phyloP scores from a whole-genome alignment of 2,329 filamentous ascomycete genomes.

The Biscogniauxia mediterranea region DNA sequence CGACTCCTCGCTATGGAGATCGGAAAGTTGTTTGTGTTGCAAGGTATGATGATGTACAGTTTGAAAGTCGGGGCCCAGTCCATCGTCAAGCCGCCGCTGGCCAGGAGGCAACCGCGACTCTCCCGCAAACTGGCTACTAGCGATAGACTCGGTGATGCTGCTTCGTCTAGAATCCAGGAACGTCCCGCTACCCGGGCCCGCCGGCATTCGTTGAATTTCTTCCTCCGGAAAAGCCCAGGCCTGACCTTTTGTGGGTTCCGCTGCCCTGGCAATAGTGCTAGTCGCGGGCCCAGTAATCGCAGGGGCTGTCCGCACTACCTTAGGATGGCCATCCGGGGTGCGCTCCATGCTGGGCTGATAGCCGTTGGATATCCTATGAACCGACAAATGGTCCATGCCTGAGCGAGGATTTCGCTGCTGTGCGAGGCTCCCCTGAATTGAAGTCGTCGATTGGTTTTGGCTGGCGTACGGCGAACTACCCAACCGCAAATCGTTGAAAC shows the following conservation, averaged over 20 bases:
- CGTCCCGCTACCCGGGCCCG: conserved; percentile 44
- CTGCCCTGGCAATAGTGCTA: conserved; percentile 65
- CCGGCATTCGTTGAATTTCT: conserved; percentile 54
- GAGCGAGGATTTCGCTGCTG: conserved; percentile 61
- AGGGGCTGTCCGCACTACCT: conserved; percentile 64
- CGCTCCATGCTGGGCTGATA: conserved; percentile 61
- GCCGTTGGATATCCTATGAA: conserved; percentile 63
- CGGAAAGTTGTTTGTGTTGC: conserved; percentile 70
- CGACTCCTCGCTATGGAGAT: conserved; percentile 60
- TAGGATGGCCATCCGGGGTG: conserved; percentile 51
- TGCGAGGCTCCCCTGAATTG: conserved; percentile 68
- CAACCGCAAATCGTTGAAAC: conserved; percentile 67
- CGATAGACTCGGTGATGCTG: conserved; percentile 73
- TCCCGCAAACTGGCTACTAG: conserved; percentile 75
- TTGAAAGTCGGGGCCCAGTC: conserved; percentile 50
- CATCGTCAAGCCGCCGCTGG: conserved; percentile 70
- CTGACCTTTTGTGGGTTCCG: conserved; percentile 77
- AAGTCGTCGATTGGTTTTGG: conserved; percentile 73
- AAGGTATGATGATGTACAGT: conserved; percentile 71
- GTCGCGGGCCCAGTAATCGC: conserved; percentile 71
- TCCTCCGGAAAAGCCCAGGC: conserved; percentile 83
- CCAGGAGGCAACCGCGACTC: conserved; percentile 71
- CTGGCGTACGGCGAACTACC: conserved; percentile 71
- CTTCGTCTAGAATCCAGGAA: conserved; percentile 68
- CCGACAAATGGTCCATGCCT: conserved; percentile 50